phyloP scores from a whole-genome alignment of 2,329 filamentous ascomycete species.

The Scytalidium lignicola region DNA sequence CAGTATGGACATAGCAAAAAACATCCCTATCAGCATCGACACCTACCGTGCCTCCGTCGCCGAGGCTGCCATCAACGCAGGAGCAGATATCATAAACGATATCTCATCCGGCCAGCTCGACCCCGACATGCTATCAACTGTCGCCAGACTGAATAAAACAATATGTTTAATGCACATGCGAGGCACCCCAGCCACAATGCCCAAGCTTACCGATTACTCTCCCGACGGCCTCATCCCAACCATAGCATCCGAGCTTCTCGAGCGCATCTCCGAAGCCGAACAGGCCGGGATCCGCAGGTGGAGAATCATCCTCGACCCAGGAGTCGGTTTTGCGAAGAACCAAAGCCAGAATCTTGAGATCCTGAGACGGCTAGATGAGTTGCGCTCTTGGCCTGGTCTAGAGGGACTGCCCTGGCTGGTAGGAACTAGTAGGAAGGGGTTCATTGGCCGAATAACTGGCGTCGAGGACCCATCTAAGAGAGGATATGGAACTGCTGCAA shows the following conservation, averaged over 20 bases:
- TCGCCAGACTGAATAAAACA: conserved; percentile 72
- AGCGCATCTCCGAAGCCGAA: conserved; percentile 67
- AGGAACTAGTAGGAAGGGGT: conserved; percentile 83
- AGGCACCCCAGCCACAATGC: conserved; percentile 64
- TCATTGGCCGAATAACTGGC: conserved; percentile 78
- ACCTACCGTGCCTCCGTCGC: conserved; percentile 88
- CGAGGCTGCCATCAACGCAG: conserved; percentile 66
- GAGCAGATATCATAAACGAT: conserved; percentile 93
- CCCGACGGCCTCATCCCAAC: conserved; percentile 48
- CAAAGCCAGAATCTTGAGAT: conserved; percentile 76
- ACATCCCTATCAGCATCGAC: conserved; percentile 79
- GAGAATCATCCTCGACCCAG: conserved; percentile 92
- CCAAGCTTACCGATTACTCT: conserved; percentile 50
- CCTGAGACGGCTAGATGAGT: conserved; percentile 58
- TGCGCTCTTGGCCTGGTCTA: conserved; percentile 61
- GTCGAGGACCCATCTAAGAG: conserved; percentile 66
- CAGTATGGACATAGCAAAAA: conserved; percentile 52
- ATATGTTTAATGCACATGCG: conserved; percentile 75
- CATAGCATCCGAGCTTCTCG: conserved; percentile 51
- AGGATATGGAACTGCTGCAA: conserved; percentile 81
- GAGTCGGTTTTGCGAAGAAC: conserved; percentile 89
- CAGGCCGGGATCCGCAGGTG: conserved; percentile 79
- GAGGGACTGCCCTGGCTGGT: conserved; percentile 79
- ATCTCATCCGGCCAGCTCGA: conserved; percentile 81
- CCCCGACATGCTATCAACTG: conserved; percentile 72